These are phyloP conservation scores for Boletus coccyginus DNA, from an alignment of 768 basidiomycete species.

Conservation along the genomic window DNA sequence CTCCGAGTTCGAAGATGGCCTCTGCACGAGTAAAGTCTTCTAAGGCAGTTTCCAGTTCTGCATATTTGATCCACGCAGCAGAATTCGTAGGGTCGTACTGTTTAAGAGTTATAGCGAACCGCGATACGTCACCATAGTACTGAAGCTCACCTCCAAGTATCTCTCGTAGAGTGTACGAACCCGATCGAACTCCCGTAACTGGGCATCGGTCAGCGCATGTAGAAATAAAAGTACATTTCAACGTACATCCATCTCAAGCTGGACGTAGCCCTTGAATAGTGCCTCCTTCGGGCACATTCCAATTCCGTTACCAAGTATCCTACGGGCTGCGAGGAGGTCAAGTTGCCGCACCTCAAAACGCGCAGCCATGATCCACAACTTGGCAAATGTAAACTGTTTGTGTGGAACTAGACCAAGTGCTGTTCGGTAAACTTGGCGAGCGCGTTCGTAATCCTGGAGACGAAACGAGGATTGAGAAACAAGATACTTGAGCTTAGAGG, in stretches of 20 bases:
- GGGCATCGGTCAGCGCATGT: conserved; percentile 7
- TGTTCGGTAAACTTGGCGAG: conserved; percentile 91
- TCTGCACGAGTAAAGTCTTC: conserved; percentile 88
- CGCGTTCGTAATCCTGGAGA: conserved; percentile 73
- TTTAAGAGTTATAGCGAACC: neutral
- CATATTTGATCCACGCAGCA: conserved; percentile 93
- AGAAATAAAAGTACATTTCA: neutral
- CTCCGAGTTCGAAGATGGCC: conserved; percentile 91
- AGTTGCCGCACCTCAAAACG: conserved; percentile 87
- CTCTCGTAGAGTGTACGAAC: conserved; percentile 91
- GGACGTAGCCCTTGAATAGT: conserved; percentile 94
- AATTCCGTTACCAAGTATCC: conserved; percentile 84
- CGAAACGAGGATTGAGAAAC: neutral
- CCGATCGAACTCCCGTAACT: conserved; percentile 94
- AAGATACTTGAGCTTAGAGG: neutral
- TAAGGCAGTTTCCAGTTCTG: conserved; percentile 84
- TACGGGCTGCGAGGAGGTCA: conserved; percentile 81
- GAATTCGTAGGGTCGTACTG: conserved; percentile 89
- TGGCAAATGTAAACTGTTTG: conserved; percentile 96
- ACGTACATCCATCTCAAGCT: conserved; percentile 84
- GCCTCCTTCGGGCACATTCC: conserved; percentile 97
- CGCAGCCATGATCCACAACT: conserved; percentile 91
- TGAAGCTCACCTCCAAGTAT: conserved; percentile 73
- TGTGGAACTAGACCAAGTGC: conserved; percentile 88
- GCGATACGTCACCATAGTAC: neutral